Evolutionary conservation across 192 early-diverging fungal genomes (phyloP), one percentile per base, ranked within the genome.

Genomic region (Coemansia sp.): DNA sequence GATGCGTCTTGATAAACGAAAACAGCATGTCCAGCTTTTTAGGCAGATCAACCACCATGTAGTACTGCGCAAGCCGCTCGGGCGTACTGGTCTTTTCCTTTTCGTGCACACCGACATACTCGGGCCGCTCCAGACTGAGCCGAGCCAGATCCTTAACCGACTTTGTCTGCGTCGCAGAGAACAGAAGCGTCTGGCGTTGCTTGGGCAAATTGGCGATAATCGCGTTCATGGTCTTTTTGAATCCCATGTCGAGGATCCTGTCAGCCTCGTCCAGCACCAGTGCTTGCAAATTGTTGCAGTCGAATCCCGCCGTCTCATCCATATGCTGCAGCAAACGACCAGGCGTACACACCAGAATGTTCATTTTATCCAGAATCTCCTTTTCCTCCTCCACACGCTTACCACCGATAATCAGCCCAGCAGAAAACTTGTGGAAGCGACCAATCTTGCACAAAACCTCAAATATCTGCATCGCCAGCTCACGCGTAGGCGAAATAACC

Each of bases 131-230:
- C 51, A 98, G 77, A 73, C 92, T 94, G 28, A 99, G 85, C 15
- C 97, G 81, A 6, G 95, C 96, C 62, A 99, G 73, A 79, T 99
- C 97, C 73, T 91, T 92, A 37, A 99, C 94, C 34, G 92, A 93
- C 57, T 96, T 95, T 14, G 97, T 98, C 86, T 98, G 96, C 9
- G 97, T 99, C 5, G 97, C 97, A 43, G 96, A 97, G 65, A 99
- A 99, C 54, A 99, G 78, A 68, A 98, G 85, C 2, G 97, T 99
- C 70, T 96, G 95, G 34, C 97, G 85, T 34, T 92, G 79, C 35
- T 74, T 86, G 15, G 96, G 95, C 75, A 99, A 73, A 65, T 93
- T 93, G 56, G 86, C 90, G 12, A 95, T 82, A 60, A 95, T 92
- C 18, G 93, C 93, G 67, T 95, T 95, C 60, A 95, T 73, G 1